These are phyloP conservation scores for Teunomyces cretensis DNA, from an alignment of 805 yeast genomes.

Conservation along the genomic window DNA sequence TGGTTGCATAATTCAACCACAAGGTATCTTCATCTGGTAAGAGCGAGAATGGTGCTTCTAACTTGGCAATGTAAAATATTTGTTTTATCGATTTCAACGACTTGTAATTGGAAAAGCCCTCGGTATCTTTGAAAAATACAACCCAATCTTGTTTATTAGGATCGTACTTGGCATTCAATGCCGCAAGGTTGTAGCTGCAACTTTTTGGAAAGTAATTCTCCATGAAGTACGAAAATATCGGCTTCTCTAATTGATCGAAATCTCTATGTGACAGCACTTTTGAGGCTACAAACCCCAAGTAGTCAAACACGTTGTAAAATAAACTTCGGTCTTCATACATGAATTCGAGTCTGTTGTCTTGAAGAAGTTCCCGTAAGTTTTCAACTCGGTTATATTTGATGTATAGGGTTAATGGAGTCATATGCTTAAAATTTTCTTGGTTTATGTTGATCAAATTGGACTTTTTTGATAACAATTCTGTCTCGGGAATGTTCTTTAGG, in stretches of 20 bases:
- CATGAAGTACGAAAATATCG: slow-evolving; percentile 21
- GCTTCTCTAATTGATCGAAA: slow-evolving; percentile 23
- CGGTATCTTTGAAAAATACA: slow-evolving; percentile 19
- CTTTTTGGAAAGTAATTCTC: slow-evolving; percentile 19
- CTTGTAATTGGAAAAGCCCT: slow-evolving; percentile 13
- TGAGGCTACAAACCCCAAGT: slow-evolving; percentile 32
- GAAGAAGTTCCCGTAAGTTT: slow-evolving; percentile 53
- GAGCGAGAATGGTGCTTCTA: slow-evolving; percentile 35
- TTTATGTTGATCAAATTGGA: slow-evolving; percentile 49
- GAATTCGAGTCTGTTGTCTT: slow-evolving; percentile 46
- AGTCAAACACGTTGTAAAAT: slow-evolving; percentile 39
- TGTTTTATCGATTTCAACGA: slow-evolving; percentile 21
- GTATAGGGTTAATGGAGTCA: slow-evolving; percentile 72
- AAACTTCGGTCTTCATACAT: slow-evolving; percentile 32
- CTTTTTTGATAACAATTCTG: slow-evolving; percentile 20
- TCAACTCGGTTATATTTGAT: slow-evolving; percentile 66
- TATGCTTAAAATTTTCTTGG: slow-evolving; percentile 52
- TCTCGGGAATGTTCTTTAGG: slow-evolving; percentile 44
- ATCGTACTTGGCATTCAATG: slow-evolving; percentile 38
- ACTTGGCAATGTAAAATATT: slow-evolving; percentile 22
- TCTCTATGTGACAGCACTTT: slow-evolving; percentile 18
- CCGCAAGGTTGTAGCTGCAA: slow-evolving; percentile 17
- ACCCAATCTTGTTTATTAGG: slow-evolving; percentile 32
- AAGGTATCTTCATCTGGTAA: slow-evolving; percentile 18
- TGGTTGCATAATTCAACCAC: slow-evolving; percentile 25